Conservation (phyloP, 1,284 basidiomycete genomes). For the Microbotryomycetes sp. region DNA sequence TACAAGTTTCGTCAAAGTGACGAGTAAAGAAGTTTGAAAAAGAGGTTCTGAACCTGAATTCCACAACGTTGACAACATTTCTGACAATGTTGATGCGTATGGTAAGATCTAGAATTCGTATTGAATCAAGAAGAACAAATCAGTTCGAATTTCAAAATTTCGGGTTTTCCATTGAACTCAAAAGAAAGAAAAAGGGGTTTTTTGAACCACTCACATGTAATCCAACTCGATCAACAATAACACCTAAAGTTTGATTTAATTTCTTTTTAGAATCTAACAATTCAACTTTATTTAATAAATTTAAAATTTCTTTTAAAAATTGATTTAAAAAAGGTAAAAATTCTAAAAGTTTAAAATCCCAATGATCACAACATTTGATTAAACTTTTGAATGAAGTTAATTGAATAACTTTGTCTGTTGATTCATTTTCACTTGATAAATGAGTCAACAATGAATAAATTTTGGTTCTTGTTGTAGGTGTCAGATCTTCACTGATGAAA, state of each 20-base stretch:
- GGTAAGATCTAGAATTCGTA: conserved; percentile 28
- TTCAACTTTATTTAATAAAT: conserved; percentile 30
- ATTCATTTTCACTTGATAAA: conserved; percentile 29
- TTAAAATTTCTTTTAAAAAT: conserved; percentile 27
- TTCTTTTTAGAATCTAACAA: conserved; percentile 30
- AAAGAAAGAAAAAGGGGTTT: no score
- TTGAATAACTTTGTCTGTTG: conserved; percentile 35
- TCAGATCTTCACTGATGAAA: conserved; percentile 30
- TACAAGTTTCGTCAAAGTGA: conserved; percentile 33
- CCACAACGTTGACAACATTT: conserved; percentile 35
- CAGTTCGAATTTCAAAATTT: no score
- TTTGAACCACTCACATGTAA: conserved; percentile 12
- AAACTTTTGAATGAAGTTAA: conserved; percentile 34
- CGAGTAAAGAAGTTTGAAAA: conserved; percentile 34
- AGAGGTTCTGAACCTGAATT: conserved; percentile 18
- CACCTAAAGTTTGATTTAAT: conserved; percentile 31
- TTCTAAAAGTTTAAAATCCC: conserved; percentile 29
- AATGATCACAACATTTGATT: conserved; percentile 33
- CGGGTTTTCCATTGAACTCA: no score
- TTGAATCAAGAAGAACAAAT: not conserved
- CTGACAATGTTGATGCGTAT: conserved; percentile 23
- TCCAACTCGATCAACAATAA: conserved; percentile 32
- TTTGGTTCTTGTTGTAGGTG: conserved; percentile 1
- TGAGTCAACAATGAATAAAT: conserved; percentile 35
- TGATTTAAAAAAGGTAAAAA: conserved; percentile 31